Conservation (phyloP, 2,329 filamentous ascomycete genomes). For the Scedosporium dehoogii region DNA sequence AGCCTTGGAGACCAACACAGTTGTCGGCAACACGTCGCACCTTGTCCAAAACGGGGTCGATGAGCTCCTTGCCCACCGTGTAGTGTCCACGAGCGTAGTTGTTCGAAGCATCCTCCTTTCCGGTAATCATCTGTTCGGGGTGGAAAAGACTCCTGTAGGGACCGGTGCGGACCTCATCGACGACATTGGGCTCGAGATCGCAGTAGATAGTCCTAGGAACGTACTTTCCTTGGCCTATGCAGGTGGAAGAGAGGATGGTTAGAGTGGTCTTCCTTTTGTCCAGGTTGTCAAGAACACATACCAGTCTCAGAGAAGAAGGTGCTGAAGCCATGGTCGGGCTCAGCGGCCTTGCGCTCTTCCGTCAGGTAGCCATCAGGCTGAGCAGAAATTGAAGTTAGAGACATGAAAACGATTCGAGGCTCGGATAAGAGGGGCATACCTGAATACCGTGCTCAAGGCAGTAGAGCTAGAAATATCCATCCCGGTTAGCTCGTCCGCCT, state of each 20-base stretch:
- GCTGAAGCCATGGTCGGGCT: slow-evolving; percentile 96
- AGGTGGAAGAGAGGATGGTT: background rate
- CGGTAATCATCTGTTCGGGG: slow-evolving; percentile 98
- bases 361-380: slow-evolving; percentile 98
- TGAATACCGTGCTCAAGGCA: slow-evolving; percentile 99
- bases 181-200: slow-evolving; percentile 98
- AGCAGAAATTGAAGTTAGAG: slow-evolving; percentile 8
- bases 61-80: slow-evolving; percentile 98
- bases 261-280: background rate
- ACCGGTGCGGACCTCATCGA: slow-evolving; percentile 98
- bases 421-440: slow-evolving; percentile 49
- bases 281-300: slow-evolving; percentile 31
- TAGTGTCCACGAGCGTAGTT: slow-evolving; percentile 99
- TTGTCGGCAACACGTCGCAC: slow-evolving; percentile 95
- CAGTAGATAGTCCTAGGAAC: slow-evolving; percentile 98
- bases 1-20: slow-evolving; percentile 95
- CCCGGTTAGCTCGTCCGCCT: slow-evolving; percentile 15
- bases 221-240: slow-evolving; percentile 89
- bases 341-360: slow-evolving; percentile 88
- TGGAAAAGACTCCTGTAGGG: slow-evolving; percentile 95
- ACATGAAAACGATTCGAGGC: background rate
- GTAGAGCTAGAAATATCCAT: slow-evolving; percentile 64
- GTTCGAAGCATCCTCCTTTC: slow-evolving; percentile 99
- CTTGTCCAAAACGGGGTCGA: slow-evolving; percentile 96
- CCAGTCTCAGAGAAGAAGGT: slow-evolving; percentile 99